phyloP scores from a whole-genome alignment of 1,284 basidiomycete genomes.

The Stygiomarasmius scandens region DNA sequence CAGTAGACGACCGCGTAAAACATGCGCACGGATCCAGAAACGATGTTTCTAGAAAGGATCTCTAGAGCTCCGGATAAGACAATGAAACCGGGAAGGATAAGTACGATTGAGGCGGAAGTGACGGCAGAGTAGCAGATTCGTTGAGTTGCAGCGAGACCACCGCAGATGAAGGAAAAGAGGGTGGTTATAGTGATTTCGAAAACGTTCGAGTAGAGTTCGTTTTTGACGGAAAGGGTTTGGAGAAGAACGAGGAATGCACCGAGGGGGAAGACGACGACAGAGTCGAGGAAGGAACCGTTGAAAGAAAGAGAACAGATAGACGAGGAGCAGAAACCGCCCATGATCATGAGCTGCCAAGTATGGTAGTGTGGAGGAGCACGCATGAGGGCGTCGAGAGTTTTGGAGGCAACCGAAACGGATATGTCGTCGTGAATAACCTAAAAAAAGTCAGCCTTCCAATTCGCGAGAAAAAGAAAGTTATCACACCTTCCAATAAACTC shows the following conservation, averaged over 20 bases:
- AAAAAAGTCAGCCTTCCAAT: too few species aligned
- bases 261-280: constrained; percentile 74
- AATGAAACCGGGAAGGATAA: constrained; percentile 87
- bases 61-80: constrained; percentile 84
- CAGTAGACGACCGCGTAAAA: constrained; percentile 83
- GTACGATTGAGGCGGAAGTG: constrained; percentile 82
- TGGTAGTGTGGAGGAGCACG: constrained; percentile 62
- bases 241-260: constrained; percentile 79
- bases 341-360: constrained; percentile 67
- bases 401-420: constrained; percentile 79
- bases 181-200: constrained; percentile 88
- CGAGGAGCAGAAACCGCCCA: constrained; percentile 82
- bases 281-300: constrained; percentile 81
- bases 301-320: constrained; percentile 79
- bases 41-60: constrained; percentile 76
- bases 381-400: constrained; percentile 81
- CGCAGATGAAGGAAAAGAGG: constrained; percentile 80
- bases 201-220: constrained; percentile 85
- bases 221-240: constrained; percentile 75
- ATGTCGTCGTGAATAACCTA: constrained; percentile 89
- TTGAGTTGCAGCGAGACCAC: constrained; percentile 70
- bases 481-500: constrained; percentile 85
- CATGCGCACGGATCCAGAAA: constrained; percentile 83
- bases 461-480: too few species aligned
- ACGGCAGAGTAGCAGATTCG: constrained; percentile 87